Evolutionary conservation across 345 rosid genomes (phyloP).

Genomic region (Camelina hispida): DNA sequence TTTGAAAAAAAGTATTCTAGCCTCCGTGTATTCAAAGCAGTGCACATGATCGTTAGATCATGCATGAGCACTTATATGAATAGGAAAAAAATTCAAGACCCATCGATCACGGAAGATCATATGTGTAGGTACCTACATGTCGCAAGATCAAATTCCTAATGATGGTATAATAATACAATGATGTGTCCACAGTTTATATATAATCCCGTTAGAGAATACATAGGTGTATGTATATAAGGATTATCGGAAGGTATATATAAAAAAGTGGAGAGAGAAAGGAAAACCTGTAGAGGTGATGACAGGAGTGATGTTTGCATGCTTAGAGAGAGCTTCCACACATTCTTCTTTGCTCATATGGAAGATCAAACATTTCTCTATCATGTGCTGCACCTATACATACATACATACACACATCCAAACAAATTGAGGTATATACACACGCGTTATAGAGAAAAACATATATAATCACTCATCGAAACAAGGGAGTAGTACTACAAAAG

Average conservation of each 20-base stretch:
- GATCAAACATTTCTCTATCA: constrained; percentile 94
- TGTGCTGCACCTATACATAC: constrained; percentile 75
- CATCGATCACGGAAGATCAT: neutral
- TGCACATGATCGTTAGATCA: constrained; percentile 4
- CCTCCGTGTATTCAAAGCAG: neutral
- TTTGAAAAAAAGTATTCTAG: too few relatives aligned
- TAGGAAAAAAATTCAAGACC: neutral
- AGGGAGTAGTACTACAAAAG: neutral
- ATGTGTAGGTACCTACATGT: neutral
- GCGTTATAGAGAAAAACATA: neutral
- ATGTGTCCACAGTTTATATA: constrained; percentile 12
- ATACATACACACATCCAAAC: constrained; percentile 17
- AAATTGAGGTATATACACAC: neutral
- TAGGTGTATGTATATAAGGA: neutral
- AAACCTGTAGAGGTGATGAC: constrained; percentile 94
- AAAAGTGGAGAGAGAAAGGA: constrained; percentile 9
- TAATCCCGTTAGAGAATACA: neutral
- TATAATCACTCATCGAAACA: neutral
- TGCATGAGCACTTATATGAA: constrained; percentile 6
- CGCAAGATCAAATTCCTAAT: neutral
- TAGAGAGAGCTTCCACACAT: constrained; percentile 93
- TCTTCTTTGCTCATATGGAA: constrained; percentile 89
- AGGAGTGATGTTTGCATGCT: constrained; percentile 86
- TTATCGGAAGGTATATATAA: neutral
- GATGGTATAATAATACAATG: neutral